Percentiles rank a stretch among this genome's conserved stretches.
phyloP scores from a whole-genome alignment of 73 alveolate species.

The Tetrahymena elliotti region DNA sequence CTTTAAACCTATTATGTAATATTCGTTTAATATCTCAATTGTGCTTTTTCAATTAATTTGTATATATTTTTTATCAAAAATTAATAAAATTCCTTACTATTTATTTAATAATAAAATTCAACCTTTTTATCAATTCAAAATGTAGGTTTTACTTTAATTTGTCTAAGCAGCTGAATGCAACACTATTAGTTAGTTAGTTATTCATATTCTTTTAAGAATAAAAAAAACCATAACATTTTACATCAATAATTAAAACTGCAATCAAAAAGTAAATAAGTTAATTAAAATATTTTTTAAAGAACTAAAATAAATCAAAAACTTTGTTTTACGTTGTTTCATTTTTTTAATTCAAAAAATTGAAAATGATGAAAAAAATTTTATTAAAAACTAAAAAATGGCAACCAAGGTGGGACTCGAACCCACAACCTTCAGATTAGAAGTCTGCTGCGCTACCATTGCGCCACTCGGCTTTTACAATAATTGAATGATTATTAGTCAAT shows the following conservation, averaged over 20 bases:
- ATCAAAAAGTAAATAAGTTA: too few species aligned
- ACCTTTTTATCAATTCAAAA: not conserved
- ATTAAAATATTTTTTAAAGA: too few species aligned
- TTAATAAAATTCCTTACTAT: not conserved
- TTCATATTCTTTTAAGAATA: too few species aligned
- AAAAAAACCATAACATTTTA: too few species aligned
- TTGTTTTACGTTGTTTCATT: too few species aligned
- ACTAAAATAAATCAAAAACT: too few species aligned
- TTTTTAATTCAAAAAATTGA: too few species aligned
- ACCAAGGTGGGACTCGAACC: constrained; percentile 5
- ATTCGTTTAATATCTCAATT: not conserved
- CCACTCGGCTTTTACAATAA: not conserved
- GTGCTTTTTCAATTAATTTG: not conserved
- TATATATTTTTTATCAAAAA: not conserved
- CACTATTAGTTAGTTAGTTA: too few species aligned
- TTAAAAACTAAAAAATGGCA: not conserved
- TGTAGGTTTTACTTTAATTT: not conserved
- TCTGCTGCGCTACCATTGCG: constrained; percentile 5
- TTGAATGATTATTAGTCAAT: not conserved
- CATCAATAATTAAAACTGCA: not conserved
- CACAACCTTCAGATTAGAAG: constrained; percentile 1
- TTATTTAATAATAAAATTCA: not conserved
- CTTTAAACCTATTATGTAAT: not conserved
- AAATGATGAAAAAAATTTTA: not conserved
- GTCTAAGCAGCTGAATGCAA: not conserved